Conservation (phyloP, 768 basidiomycete species). For the Suillus spraguei region DNA sequence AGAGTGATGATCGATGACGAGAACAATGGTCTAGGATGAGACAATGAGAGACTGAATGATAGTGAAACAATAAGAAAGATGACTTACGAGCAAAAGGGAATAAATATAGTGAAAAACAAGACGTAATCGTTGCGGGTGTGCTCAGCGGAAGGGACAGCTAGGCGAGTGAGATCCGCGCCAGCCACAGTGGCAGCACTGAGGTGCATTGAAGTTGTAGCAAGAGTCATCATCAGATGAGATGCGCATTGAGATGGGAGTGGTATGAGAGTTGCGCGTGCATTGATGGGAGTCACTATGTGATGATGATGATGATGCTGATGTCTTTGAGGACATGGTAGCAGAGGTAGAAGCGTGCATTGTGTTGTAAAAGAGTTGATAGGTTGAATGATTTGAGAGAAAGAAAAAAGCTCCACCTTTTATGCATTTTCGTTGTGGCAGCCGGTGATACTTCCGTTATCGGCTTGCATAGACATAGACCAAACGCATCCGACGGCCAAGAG, state of each 20-base stretch:
- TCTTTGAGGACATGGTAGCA: constrained; percentile 14
- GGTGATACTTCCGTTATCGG: constrained; percentile 39
- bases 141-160: constrained; percentile 66
- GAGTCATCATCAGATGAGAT: constrained; percentile 28
- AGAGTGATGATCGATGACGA: constrained; percentile 19
- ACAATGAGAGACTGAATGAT: neutral
- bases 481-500: constrained; percentile 31
- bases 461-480: constrained; percentile 32
- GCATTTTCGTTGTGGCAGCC: constrained; percentile 27
- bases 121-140: constrained; percentile 16
- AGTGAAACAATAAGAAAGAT: constrained; percentile 15
- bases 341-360: constrained; percentile 23
- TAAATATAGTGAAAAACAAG: constrained; percentile 28
- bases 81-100: constrained; percentile 25
- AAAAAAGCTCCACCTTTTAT: constrained; percentile 26
- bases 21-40: constrained; percentile 19
- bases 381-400: constrained; percentile 1
- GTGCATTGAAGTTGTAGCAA: constrained; percentile 54
- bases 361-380: constrained; percentile 4
- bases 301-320: neutral
- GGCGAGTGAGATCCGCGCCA: constrained; percentile 63
- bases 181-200: constrained; percentile 80
- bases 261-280: constrained; percentile 15
- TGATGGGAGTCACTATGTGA: constrained; percentile 2
- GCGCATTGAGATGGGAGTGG: constrained; percentile 28